Conservation (phyloP, 139 green algal genomes). For the Microglena sp. region DNA sequence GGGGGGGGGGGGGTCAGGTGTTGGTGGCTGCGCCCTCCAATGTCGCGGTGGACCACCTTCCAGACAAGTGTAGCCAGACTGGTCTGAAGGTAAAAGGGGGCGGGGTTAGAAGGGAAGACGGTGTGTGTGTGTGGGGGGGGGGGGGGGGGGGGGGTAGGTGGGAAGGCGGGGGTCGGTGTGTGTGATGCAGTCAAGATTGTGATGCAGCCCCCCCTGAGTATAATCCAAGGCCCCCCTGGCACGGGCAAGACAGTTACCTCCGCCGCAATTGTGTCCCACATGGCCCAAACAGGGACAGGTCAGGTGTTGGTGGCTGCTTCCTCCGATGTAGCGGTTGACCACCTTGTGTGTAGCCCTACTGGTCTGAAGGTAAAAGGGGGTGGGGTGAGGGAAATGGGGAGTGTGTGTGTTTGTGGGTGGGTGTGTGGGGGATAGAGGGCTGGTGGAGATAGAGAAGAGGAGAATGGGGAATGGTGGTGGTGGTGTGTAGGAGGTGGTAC, state of each 20-base stretch:
- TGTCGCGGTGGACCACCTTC: slow-evolving; percentile 95
- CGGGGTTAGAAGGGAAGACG: too few species aligned
- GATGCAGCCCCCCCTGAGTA: slow-evolving; percentile 45
- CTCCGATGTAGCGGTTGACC: slow-evolving; percentile 97
- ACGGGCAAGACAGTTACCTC: slow-evolving; percentile 98
- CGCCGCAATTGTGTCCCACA: slow-evolving; percentile 90
- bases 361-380: slow-evolving; percentile 60
- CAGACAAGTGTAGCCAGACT: slow-evolving; percentile 81
- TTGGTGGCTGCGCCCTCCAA: slow-evolving; percentile 88
- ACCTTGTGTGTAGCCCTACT: slow-evolving; percentile 79
- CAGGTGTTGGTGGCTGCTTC: slow-evolving; percentile 87
- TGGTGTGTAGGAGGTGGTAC: too few species aligned
- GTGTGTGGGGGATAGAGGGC: too few species aligned
- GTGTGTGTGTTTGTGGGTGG: too few species aligned
- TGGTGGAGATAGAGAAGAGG: too few species aligned
- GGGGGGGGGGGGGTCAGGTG: neutral
- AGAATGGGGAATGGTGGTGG: too few species aligned
- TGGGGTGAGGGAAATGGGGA: too few species aligned
- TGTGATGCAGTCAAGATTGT: too few species aligned
- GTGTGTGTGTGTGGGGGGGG: too few species aligned
- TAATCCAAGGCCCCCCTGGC: slow-evolving; percentile 80
- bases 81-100: slow-evolving; percentile 78
- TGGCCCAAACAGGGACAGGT: slow-evolving; percentile 50
- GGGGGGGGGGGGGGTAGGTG: too few species aligned
- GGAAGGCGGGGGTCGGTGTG: too few species aligned